Evolutionary conservation across 805 yeast genomes (phyloP).

Genomic region (Priceomyces medius): DNA sequence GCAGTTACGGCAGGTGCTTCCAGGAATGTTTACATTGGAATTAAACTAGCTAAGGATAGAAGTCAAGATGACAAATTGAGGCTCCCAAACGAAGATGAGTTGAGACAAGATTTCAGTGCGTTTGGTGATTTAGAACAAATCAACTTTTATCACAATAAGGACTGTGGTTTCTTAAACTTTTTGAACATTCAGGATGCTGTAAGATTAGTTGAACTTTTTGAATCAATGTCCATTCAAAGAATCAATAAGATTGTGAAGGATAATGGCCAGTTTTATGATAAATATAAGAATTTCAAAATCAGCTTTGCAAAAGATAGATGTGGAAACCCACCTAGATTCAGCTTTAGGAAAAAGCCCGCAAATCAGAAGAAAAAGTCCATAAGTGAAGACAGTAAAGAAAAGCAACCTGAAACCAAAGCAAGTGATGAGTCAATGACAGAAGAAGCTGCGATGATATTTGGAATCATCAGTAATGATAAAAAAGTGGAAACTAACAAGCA

Average conservation of each 20-base stretch:
- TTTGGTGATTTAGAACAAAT: slow-evolving; percentile 79
- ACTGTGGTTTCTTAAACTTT: slow-evolving; percentile 76
- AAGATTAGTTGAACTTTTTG: slow-evolving; percentile 59
- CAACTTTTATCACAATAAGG: slow-evolving; percentile 64
- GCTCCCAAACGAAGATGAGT: slow-evolving; percentile 43
- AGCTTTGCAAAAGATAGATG: slow-evolving; percentile 79
- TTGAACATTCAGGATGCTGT: slow-evolving; percentile 63
- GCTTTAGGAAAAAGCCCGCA: slow-evolving; percentile 39
- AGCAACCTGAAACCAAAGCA: slow-evolving; percentile 2
- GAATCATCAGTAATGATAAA: slow-evolving; percentile 32
- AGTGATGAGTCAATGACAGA: slow-evolving; percentile 25
- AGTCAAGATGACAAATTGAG: slow-evolving; percentile 14
- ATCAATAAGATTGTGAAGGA: slow-evolving; percentile 40
- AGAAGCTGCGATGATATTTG: slow-evolving; percentile 46
- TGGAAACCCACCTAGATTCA: slow-evolving; percentile 66
- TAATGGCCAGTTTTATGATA: slow-evolving; percentile 33
- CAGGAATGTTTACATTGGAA: slow-evolving; percentile 73
- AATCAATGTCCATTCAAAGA: slow-evolving; percentile 25
- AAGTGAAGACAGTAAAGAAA: slow-evolving; percentile 1
- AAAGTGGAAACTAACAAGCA: slow-evolving; percentile 6
- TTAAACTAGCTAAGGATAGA: slow-evolving; percentile 34
- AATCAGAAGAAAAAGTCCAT: slow-evolving; percentile 6
- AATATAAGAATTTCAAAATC: slow-evolving; percentile 55
- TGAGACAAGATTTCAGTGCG: slow-evolving; percentile 57
- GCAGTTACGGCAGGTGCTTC: slow-evolving; percentile 76